Conservation (phyloP, 2,329 filamentous ascomycete genomes). For the Paracorniculantispora psalliotae region DNA sequence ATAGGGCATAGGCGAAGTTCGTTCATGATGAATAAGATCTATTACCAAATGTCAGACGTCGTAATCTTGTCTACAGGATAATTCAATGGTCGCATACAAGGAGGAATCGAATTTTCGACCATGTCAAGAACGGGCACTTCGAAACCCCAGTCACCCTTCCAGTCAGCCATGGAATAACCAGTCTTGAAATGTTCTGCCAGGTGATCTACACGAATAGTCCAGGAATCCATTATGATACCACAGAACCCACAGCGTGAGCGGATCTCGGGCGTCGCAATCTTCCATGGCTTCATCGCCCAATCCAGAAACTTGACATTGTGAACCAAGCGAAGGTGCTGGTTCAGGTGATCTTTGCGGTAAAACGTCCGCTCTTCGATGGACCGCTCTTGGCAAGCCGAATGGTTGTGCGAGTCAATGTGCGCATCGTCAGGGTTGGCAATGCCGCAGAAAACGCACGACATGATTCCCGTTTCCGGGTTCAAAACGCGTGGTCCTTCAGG, state of each 20-base stretch:
- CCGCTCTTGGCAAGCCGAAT: slow-evolving; percentile 62
- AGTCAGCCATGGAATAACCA: slow-evolving; percentile 62
- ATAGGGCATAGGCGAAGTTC: slow-evolving; percentile 52
- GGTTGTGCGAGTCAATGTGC: slow-evolving; percentile 56
- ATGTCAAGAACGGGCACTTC: slow-evolving; percentile 55
- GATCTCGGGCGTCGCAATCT: slow-evolving; percentile 55
- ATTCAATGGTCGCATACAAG: slow-evolving; percentile 47
- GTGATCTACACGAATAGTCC: slow-evolving; percentile 57
- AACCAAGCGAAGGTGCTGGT: slow-evolving; percentile 59
- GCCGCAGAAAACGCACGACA: slow-evolving; percentile 57
- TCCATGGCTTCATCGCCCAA: slow-evolving; percentile 64
- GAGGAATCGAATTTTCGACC: slow-evolving; percentile 63
- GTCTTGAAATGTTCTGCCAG: slow-evolving; percentile 64
- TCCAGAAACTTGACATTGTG: slow-evolving; percentile 56
- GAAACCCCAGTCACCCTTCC: slow-evolving; percentile 68
- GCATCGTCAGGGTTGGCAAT: slow-evolving; percentile 48
- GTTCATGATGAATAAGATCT: slow-evolving; percentile 62
- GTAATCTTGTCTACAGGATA: slow-evolving; percentile 33
- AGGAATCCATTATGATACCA: slow-evolving; percentile 55
- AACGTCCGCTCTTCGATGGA: slow-evolving; percentile 57
- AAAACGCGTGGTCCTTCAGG: slow-evolving; percentile 52
- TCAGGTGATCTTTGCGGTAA: slow-evolving; percentile 63
- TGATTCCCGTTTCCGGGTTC: slow-evolving; percentile 54
- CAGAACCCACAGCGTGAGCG: slow-evolving; percentile 63
- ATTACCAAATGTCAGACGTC: slow-evolving; percentile 37